phyloP scores from a whole-genome alignment of 441 rosid species.

The Macaranga tanarius region DNA sequence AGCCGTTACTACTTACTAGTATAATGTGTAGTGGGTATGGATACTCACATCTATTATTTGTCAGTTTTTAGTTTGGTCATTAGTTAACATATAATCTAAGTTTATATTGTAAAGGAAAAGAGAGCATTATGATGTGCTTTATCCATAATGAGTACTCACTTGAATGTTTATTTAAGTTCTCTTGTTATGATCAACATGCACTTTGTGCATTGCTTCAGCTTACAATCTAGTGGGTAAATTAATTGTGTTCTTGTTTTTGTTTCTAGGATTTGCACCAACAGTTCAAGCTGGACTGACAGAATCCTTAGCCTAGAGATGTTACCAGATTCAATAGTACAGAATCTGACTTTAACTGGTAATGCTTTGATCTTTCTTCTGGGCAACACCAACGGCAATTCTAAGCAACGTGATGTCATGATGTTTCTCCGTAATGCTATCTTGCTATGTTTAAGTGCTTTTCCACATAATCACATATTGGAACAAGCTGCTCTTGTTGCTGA shows the following conservation, averaged over 20 bases:
- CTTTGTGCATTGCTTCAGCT: background rate
- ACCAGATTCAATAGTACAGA: slow-evolving; percentile 52
- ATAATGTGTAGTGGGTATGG: no score
- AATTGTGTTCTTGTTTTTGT: background rate
- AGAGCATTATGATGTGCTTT: slow-evolving; percentile 5
- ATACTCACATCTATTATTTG: background rate
- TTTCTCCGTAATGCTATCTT: slow-evolving; percentile 83
- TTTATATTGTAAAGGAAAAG: background rate
- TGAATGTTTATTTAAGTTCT: background rate
- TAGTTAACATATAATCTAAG: background rate
- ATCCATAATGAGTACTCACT: no score
- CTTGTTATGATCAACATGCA: no score
- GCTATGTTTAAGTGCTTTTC: slow-evolving; percentile 75
- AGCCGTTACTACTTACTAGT: background rate
- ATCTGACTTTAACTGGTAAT: slow-evolving; percentile 44
- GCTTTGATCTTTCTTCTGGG: slow-evolving; percentile 50
- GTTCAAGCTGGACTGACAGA: slow-evolving; percentile 79
- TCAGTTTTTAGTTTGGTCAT: background rate
- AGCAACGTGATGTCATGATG: slow-evolving; percentile 59
- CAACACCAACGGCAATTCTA: slow-evolving; percentile 43
- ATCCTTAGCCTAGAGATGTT: slow-evolving; percentile 57
- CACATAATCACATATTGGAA: slow-evolving; percentile 72
- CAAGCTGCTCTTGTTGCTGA: slow-evolving; percentile 90
- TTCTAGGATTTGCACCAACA: slow-evolving; percentile 75
- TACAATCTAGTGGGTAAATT: background rate